Evolutionary conservation across 768 basidiomycete genomes (phyloP), one percentile per base, ranked within the genome.

Genomic region (Antrodiella citrinella): DNA sequence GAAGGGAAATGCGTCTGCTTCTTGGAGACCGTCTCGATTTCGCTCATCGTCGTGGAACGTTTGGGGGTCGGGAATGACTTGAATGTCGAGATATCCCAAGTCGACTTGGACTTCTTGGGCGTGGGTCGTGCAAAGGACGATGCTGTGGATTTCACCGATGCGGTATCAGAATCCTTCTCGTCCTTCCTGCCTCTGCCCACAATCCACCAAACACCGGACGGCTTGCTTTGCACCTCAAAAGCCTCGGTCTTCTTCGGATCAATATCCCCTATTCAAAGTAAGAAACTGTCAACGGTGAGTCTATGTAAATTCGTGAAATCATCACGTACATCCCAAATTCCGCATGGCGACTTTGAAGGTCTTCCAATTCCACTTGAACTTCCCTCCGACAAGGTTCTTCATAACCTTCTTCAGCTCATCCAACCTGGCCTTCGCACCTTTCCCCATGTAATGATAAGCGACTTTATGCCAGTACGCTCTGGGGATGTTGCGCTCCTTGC

Each of bases 381-480:
- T 82, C 12, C 84, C 84, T 10, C 84, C 86, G 53, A 88, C 77
- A 55, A 90, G 76, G 60, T 85, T 78, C 38, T 75, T 69, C 70
- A 90, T 77, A 51, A 90, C 84, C 41, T 75, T 75, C 66, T 86
- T 86, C 51, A 90, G 67, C 58, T 88, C 85, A 25, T 75, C 68
- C 52, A 90, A 75, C 71, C 82, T 76, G 30, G 71, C 71, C 63
- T 71, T 80, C n/a, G 87, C 85, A 57, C 80, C 78, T 30, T 75
- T 75, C 1, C 81, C 84, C 75, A 90, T 78, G 62, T 77, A 87
- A 59, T 83, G 81, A 61, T 86, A 84, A 19, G 77, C 87, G 45
- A 84, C 84, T 57, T 85, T 85, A 70, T 87, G 80, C 87, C 87
- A 89, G 65, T 77, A 88, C 56, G 88, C 85, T 62, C 84, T 77